Base-by-base conservation (phyloP, 176 grass and related monocot genomes). In the Musa acuminata region DNA sequence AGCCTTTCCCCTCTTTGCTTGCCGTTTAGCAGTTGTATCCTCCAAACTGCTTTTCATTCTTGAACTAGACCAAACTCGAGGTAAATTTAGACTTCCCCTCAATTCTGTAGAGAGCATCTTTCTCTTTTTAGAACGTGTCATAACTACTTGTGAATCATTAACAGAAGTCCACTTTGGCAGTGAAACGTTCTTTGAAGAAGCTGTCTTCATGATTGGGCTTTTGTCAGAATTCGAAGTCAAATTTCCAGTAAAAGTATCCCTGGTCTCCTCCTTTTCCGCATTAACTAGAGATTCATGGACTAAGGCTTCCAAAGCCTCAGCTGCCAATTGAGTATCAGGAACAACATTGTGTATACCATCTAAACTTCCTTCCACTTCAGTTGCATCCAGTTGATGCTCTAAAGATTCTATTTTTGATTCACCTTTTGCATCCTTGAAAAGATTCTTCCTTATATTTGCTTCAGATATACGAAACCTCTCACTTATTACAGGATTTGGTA, bases 261-360 rank as follows among this genome's bases (percentile, higher is more conserved):
- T 62, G 79, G 24, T 83, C 83, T 83, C 72, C 52, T 53, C 55
- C 49, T 49, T 69, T 50, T 82, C 74, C 71, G 35, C 72, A 87
- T 81, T 81, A 83, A 78, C 63, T 83, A 85, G 77, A 67, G 80
- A 87, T 74, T 63, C 72, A 85, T 88, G 83, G 52, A 79, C 69
- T 80, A 92, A 52, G 49, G 73, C 79, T 69, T 96, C 87, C 62
- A 96, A 90, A 78, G 83, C 89, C 92, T 92, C 89, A 27, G 75
- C 66, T 84, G 89, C 90, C 82, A 92, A 87, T 84, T 96, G 93
- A 69, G 90, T 92, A 83, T 96, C 87, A 67, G 82, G 85, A 64
- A 87, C 89, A 83, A 90, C 76, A 84, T 88, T 80, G 22, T 71
- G 71, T 51, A 49, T 66, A 78, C 27, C 59, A 35, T 78, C n/a